Conservation (phyloP, 163 green algal genomes). For the Chloromonas sp. region DNA sequence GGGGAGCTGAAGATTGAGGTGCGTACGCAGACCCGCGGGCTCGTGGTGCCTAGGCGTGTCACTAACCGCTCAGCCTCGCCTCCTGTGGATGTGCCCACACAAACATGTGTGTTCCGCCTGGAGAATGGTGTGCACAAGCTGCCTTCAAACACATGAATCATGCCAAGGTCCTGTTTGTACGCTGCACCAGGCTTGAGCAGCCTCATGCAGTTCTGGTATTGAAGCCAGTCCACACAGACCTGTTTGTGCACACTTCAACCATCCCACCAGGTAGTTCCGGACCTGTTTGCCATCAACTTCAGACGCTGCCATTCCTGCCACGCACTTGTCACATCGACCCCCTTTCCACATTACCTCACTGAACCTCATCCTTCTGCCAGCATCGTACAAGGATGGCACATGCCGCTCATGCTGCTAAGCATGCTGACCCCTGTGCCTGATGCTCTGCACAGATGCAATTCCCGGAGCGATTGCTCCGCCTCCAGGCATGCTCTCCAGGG, state of each 20-base stretch:
- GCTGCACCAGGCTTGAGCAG: too few relatives aligned
- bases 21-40: neutral
- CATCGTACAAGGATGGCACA: neutral
- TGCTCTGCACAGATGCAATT: conserved; percentile 13
- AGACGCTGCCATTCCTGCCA: too few relatives aligned
- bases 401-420: neutral
- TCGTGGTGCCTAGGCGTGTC: neutral
- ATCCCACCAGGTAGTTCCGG: too few relatives aligned
- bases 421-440: neutral
- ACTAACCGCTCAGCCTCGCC: neutral
- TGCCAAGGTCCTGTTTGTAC: too few relatives aligned
- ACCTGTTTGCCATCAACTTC: too few relatives aligned
- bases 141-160: too few relatives aligned
- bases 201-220: too few relatives aligned
- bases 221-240: too few relatives aligned
- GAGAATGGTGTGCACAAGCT: neutral
- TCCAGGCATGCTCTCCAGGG: conserved; percentile 7
- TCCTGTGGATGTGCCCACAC: neutral
- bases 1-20: conserved; percentile 17
- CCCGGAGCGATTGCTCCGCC: conserved; percentile 11
- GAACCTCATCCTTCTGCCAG: too few relatives aligned
- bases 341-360: too few relatives aligned
- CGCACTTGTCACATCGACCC: too few relatives aligned
- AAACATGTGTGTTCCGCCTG: neutral
- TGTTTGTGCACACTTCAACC: too few relatives aligned